Base-by-base conservation (phyloP, 2,329 filamentous ascomycete species). In the Arthrobotrys musiformis region DNA sequence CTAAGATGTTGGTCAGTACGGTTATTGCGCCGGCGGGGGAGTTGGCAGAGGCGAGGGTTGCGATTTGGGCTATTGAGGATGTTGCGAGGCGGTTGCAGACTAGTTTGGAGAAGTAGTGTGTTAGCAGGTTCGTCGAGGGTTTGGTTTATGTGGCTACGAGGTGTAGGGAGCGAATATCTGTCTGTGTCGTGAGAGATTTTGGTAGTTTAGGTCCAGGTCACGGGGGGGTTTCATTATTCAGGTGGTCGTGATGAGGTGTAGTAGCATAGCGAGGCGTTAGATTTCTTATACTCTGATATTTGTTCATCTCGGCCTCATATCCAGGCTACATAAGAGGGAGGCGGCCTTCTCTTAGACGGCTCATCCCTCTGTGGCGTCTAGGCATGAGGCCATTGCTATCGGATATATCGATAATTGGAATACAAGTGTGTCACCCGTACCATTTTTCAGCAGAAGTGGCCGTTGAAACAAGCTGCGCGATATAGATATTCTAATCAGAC, bases 51-150 rank as follows among this genome's bases (percentile, higher is more conserved):
- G 80, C 80, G 19, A 69, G 80, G 33, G 73, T 81, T 50, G 80
- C 80, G 7, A 81, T 80, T 17, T 81, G 80, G 80, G 80, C 80
- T 9, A 77, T 81, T 8, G 80, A 81, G 60, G 80, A 81, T 69
- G 80, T 81, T 9, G 80, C 79, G 6, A 68, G 63, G 54, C 22
- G 70, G 35, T 54, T 75, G 24, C 70, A 75, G 56, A 75, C 70
- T 4, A 75, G 70, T 30, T 24, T 75, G 46, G 70, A 75, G 56
- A 62, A 75, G 37, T 48, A 1, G 50, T 33, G 13, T 40, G 15
- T 3, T 2, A 22, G 8, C 42, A n/a, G 50, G 50, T 9, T n/a
- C 2, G 6, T 11, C 35, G 50, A 9, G 50, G n/a, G 13, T 56
- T 35, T 35, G 2, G 22, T n/a, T 24, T 6, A 37, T 28, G 26